phyloP scores from a whole-genome alignment of 805 yeast genomes.

The Middelhovenomyces tepae region DNA sequence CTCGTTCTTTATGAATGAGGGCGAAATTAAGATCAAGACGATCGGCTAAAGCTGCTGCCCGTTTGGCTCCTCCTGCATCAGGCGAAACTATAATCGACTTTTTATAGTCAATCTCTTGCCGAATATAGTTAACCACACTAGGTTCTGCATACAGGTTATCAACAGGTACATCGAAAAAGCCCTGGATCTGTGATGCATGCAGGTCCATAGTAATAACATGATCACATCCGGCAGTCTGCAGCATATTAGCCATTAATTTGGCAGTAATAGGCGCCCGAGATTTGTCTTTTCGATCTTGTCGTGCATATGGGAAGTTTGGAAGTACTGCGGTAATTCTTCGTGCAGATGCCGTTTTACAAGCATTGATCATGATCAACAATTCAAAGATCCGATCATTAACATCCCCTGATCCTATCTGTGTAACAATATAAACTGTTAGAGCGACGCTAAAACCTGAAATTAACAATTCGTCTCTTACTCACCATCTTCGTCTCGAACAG shows the following conservation, averaged over 20 bases:
- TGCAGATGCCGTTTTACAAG: conserved; percentile 92
- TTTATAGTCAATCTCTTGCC: conserved; percentile 46
- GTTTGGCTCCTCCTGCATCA: conserved; percentile 98
- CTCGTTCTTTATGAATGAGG: conserved; percentile 93
- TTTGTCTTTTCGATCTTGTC: conserved; percentile 96
- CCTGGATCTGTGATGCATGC: conserved; percentile 97
- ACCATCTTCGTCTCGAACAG: conserved; percentile 90
- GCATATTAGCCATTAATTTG: conserved; percentile 83
- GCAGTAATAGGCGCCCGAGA: conserved; percentile 96
- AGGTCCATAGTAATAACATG: conserved; percentile 96
- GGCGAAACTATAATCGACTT: conserved; percentile 84
- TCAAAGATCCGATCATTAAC: conserved; percentile 86
- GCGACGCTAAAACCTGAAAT: too few relatives aligned
- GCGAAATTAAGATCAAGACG: conserved; percentile 89
- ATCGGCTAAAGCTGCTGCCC: conserved; percentile 96
- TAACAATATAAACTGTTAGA: conserved; percentile 28
- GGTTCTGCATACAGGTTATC: conserved; percentile 97
- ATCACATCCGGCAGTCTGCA: conserved; percentile 92
- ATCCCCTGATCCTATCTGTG: conserved; percentile 77
- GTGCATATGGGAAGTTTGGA: conserved; percentile 95
- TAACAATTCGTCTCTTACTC: too few relatives aligned
- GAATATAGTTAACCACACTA: conserved; percentile 73
- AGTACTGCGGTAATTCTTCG: conserved; percentile 90
- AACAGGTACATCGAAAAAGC: conserved; percentile 92
- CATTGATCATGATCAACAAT: conserved; percentile 80